phyloP scores from a whole-genome alignment of 2,329 filamentous ascomycete genomes.

The Phaeosphaeriaceae sp. region DNA sequence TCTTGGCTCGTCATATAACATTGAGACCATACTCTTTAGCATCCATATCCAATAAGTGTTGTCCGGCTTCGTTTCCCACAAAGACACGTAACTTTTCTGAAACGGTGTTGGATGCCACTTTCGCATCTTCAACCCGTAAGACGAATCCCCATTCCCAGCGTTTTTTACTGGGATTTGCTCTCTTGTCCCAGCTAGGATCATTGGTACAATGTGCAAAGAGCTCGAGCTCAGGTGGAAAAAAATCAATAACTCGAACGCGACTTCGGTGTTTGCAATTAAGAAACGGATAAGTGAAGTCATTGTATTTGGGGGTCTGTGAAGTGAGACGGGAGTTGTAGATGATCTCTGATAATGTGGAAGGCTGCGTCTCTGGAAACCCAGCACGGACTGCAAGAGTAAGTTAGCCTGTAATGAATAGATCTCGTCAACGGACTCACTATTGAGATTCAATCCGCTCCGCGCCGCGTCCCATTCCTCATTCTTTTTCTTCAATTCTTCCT shows the following conservation, averaged over 20 bases:
- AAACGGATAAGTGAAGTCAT: constrained; percentile 68
- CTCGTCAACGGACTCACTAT: constrained; percentile 45
- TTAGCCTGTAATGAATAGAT: constrained; percentile 6
- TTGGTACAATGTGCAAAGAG: constrained; percentile 68
- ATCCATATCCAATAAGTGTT: constrained; percentile 62
- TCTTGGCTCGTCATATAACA: no score
- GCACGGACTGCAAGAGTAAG: constrained; percentile 53
- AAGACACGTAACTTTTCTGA: constrained; percentile 65
- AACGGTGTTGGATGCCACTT: constrained; percentile 32
- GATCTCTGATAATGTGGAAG: constrained; percentile 53
- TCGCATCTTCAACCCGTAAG: constrained; percentile 76
- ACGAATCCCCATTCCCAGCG: constrained; percentile 86
- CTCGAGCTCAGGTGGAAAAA: constrained; percentile 70
- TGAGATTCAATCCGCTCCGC: constrained; percentile 43
- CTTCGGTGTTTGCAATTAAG: constrained; percentile 73
- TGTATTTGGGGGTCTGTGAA: constrained; percentile 34
- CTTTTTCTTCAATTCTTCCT: constrained; percentile 42
- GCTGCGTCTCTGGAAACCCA: constrained; percentile 46
- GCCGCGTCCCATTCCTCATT: constrained; percentile 16
- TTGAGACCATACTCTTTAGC: constrained; percentile 58
- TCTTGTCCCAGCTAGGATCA: constrained; percentile 37
- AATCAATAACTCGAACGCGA: constrained; percentile 81
- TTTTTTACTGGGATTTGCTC: constrained; percentile 44
- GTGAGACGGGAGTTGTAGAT: constrained; percentile 55
- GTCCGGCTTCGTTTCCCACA: constrained; percentile 63